These are phyloP conservation scores for Mortierella sp. DNA, from an alignment of 371 early-diverging fungal genomes.

Conservation along the genomic window DNA sequence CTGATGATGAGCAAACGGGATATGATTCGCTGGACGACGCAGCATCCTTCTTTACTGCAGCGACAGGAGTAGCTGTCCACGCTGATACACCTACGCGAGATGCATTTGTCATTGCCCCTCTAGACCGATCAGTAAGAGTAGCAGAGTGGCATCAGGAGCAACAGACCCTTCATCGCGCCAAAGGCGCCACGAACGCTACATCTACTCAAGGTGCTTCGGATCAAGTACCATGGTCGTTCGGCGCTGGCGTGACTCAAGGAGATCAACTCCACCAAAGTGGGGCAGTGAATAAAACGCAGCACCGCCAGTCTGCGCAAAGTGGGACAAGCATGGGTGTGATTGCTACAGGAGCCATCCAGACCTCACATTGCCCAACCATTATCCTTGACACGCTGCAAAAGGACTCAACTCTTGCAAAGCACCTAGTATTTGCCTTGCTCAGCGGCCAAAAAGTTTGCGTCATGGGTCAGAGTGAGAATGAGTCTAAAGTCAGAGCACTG, in stretches of 20 bases:
- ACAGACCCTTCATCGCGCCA: conserved; percentile 45
- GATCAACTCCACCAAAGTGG: conserved; percentile 15
- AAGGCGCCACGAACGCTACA: conserved; percentile 6
- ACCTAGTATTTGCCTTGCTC: conserved; percentile 39
- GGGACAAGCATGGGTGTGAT: conserved; percentile 27
- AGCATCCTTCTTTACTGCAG: conserved; percentile 50
- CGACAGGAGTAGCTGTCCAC: conserved; percentile 32
- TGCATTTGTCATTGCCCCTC: conserved; percentile 31
- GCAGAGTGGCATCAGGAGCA: conserved; percentile 56
- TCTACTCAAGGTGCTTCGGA: conserved; percentile 9
- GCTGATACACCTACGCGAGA: conserved; percentile 43
- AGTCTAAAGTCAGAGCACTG: conserved; percentile 62
- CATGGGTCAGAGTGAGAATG: conserved; percentile 57
- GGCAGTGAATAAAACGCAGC: not conserved
- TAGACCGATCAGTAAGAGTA: conserved; percentile 48
- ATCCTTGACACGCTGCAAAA: conserved; percentile 38
- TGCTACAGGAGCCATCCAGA: conserved; percentile 14
- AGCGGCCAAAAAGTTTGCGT: conserved; percentile 48
- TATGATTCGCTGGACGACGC: conserved; percentile 55
- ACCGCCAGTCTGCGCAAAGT: conserved; percentile 44
- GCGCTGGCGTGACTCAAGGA: conserved; percentile 25
- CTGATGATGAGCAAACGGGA: conserved; percentile 54
- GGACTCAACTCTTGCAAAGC: conserved; percentile 29
- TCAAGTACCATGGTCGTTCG: conserved; percentile 38
- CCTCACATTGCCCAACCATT: conserved; percentile 13